Conservation (phyloP, 148 eudicot species). For the Silene uniflora region DNA sequence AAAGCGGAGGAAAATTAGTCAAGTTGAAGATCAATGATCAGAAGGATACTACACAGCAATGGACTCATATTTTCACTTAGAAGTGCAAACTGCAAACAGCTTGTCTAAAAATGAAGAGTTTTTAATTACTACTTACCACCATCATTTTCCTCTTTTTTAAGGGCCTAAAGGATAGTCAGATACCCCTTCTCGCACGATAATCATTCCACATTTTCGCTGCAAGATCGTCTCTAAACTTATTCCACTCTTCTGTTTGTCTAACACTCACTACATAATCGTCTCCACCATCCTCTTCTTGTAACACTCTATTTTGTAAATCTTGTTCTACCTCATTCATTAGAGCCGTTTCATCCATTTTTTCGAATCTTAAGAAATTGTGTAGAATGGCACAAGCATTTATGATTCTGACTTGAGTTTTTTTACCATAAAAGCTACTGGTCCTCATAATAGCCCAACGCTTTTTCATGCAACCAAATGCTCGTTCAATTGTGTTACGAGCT, state of each 20-base stretch:
- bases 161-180: not conserved
- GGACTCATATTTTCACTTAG: too few relatives aligned
- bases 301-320: not conserved
- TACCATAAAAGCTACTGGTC: slow-evolving; percentile 8
- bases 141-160: too few relatives aligned
- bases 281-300: not conserved
- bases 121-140: too few relatives aligned
- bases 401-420: slow-evolving; percentile 2
- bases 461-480: not conserved
- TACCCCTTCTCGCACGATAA: not conserved
- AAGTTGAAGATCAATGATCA: not conserved
- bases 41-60: too few relatives aligned
- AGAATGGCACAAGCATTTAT: not conserved
- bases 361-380: slow-evolving; percentile 6
- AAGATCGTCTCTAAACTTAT: slow-evolving; percentile 5
- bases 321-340: not conserved
- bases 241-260: not conserved
- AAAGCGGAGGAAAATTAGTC: too few relatives aligned
- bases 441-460: slow-evolving; percentile 10
- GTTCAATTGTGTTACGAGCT: slow-evolving; percentile 8
- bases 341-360: not conserved
- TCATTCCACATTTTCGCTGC: not conserved
- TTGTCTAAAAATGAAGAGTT: too few relatives aligned
- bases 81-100: too few relatives aligned
- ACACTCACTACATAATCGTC: not conserved